These are phyloP conservation scores for Spiraea crenata DNA, from an alignment of 331 rosid genomes.

Conservation along the genomic window DNA sequence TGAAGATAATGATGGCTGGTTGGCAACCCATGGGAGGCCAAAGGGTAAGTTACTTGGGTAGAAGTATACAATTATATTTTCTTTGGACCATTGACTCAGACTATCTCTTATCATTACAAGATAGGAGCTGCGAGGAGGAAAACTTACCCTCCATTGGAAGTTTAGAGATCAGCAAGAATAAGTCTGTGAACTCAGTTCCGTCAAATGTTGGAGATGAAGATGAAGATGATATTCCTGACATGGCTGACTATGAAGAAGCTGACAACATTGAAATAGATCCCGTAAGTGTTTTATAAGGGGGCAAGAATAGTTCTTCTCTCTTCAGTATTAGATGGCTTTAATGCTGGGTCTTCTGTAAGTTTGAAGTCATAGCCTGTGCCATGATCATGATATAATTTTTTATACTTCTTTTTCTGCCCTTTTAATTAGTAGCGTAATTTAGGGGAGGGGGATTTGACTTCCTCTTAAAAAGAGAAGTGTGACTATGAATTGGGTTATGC, in stretches of 20 bases:
- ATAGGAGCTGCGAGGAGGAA: constrained; percentile 68
- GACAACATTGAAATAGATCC: constrained; percentile 77
- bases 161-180: constrained; percentile 66
- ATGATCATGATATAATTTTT: not conserved
- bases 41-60: constrained; percentile 47
- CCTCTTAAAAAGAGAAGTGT: not conserved
- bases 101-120: constrained; percentile 38
- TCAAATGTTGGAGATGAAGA: constrained; percentile 66
- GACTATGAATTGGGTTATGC: too few relatives aligned
- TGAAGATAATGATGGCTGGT: constrained; percentile 96
- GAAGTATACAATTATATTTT: not conserved
- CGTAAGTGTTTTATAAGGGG: constrained; percentile 40
- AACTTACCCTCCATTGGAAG: constrained; percentile 82
- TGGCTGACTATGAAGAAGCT: constrained; percentile 76
- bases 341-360: not conserved
- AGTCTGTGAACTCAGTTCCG: constrained; percentile 42
- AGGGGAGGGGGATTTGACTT: not conserved
- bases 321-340: not conserved
- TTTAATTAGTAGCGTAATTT: not conserved
- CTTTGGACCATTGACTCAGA: constrained; percentile 20
- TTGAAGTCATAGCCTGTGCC: too few relatives aligned
- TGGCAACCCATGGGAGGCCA: constrained; percentile 96
- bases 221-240: constrained; percentile 91
- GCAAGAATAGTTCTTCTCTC: not conserved
- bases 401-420: not conserved